phyloP scores from a whole-genome alignment of 768 basidiomycete species.

The Tulasnella calospora region DNA sequence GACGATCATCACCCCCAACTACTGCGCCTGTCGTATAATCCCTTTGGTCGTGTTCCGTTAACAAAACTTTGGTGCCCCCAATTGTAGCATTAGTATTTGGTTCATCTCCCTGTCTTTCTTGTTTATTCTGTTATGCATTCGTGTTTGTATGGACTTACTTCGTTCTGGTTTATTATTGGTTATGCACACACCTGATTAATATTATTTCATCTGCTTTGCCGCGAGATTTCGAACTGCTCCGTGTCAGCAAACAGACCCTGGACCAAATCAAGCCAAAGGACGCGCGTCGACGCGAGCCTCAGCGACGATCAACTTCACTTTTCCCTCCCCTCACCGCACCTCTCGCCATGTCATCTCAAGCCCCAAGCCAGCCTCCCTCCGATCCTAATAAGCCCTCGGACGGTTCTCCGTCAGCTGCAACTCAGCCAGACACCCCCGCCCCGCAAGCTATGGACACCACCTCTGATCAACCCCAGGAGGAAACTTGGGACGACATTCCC shows the following conservation, averaged over 20 bases:
- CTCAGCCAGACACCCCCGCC: slow-evolving; percentile 12
- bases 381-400: slow-evolving; percentile 1
- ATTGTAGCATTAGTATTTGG: background rate
- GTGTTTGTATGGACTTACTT: slow-evolving; percentile 9
- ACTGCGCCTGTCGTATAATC: slow-evolving; percentile 3
- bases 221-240: background rate
- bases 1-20: slow-evolving; percentile 1
- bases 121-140: slow-evolving; percentile 2
- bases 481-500: slow-evolving; percentile 88
- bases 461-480: slow-evolving; percentile 37
- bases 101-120: background rate
- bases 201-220: background rate
- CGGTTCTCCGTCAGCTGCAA: background rate
- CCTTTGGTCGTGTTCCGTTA: background rate
- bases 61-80: background rate
- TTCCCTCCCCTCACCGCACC: background rate
- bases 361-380: slow-evolving; percentile 22
- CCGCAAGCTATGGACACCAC: slow-evolving; percentile 30
- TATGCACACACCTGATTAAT: background rate
- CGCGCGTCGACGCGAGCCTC: slow-evolving; percentile 16
- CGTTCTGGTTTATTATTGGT: background rate
- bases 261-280: slow-evolving; percentile 10
- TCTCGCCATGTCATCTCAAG: slow-evolving; percentile 13
- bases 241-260: slow-evolving; percentile 16
- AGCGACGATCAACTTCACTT: background rate